These are phyloP conservation scores for Stachybotrys chartarum DNA, from an alignment of 2,329 filamentous ascomycete species.

Conservation along the genomic window DNA sequence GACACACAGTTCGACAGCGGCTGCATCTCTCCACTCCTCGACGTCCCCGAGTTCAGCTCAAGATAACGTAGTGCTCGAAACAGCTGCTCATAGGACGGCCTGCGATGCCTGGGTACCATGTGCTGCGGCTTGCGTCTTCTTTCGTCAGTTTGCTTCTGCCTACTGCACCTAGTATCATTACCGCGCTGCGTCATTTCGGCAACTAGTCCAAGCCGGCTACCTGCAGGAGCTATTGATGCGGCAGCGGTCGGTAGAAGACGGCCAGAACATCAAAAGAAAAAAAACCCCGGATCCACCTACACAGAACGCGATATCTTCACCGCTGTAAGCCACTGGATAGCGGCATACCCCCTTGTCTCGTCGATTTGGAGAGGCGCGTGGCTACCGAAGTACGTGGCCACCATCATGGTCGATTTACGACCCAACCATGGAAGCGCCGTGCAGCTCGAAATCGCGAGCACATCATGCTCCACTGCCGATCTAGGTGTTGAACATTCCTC, in stretches of 20 bases:
- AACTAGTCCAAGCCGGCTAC: neutral
- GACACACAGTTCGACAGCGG: neutral
- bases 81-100: neutral
- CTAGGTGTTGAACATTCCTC: neutral
- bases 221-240: neutral
- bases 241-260: neutral
- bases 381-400: too few relatives aligned
- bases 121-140: neutral
- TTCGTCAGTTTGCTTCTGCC: neutral
- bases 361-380: too few relatives aligned
- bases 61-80: neutral
- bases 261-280: neutral
- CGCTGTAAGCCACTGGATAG: too few relatives aligned
- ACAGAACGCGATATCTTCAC: neutral
- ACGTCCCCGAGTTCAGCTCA: neutral
- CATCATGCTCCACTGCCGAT: too few relatives aligned
- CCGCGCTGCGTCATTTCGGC: too few relatives aligned
- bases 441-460: too few relatives aligned
- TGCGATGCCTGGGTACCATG: too few relatives aligned
- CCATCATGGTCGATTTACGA: too few relatives aligned
- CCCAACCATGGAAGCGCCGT: too few relatives aligned
- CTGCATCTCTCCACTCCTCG: neutral
- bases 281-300: neutral
- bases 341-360: too few relatives aligned
- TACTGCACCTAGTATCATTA: neutral